Percentiles rank a stretch among this genome's conserved stretches.
phyloP scores from a whole-genome alignment of 805 yeast species.

The Wickerhamiella sorbophila region DNA sequence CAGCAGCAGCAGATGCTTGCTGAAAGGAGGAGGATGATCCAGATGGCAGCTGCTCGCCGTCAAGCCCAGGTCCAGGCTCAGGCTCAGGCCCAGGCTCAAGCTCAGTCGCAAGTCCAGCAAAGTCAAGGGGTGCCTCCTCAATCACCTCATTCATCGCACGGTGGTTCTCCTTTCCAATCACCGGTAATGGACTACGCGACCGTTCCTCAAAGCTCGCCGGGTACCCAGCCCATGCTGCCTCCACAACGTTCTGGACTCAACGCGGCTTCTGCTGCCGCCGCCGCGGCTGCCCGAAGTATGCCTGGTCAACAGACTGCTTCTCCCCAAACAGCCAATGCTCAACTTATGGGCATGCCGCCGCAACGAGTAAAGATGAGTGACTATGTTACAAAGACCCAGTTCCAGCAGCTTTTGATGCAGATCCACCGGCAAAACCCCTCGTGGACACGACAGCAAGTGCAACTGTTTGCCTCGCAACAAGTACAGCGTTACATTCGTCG shows the following conservation, averaged over 20 bases:
- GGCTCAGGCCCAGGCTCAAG: constrained; percentile 21
- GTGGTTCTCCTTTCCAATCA: not conserved
- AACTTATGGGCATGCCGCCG: not conserved
- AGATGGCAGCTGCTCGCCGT: constrained; percentile 21
- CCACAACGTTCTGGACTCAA: not conserved
- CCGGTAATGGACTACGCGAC: not conserved
- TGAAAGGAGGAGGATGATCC: constrained; percentile 7
- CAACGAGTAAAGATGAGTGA: constrained; percentile 1
- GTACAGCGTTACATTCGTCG: constrained; percentile 15
- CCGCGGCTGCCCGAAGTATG: constrained; percentile 1
- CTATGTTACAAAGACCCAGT: constrained; percentile 12
- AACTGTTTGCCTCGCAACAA: constrained; percentile 14
- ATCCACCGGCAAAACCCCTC: constrained; percentile 15
- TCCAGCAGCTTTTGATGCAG: constrained; percentile 13
- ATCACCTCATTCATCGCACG: not conserved
- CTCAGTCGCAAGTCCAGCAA: constrained; percentile 19
- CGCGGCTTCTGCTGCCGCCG: constrained; percentile 2
- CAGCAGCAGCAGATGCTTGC: constrained; percentile 17
- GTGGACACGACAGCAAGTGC: constrained; percentile 16
- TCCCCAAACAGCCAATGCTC: not conserved
- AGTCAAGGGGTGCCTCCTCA: constrained; percentile 10
- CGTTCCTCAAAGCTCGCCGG: constrained; percentile 5
- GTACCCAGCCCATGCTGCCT: not conserved
- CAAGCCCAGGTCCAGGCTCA: constrained; percentile 22
- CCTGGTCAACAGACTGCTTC: not conserved